These are phyloP conservation scores for Kwoniella mangroviensis DNA, from an alignment of 768 basidiomycete genomes.

Conservation along the genomic window DNA sequence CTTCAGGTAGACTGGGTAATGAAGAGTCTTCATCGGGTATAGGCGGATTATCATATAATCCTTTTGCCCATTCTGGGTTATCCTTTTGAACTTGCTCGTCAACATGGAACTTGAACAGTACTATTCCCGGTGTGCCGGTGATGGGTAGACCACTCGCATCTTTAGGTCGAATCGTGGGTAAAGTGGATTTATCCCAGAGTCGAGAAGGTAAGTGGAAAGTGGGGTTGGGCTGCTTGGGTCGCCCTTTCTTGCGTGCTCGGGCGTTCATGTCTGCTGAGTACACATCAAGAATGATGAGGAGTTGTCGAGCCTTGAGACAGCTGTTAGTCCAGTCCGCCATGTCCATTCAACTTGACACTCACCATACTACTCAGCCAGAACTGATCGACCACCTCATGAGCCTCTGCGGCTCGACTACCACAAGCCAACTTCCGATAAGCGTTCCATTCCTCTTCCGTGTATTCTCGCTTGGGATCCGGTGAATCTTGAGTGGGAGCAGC, in stretches of 20 bases:
- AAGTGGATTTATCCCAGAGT: conserved; percentile 40
- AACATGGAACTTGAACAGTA: conserved; percentile 53
- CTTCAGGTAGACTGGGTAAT: conserved; percentile 30
- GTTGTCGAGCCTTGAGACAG: conserved; percentile 40
- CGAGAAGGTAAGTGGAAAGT: conserved; percentile 45
- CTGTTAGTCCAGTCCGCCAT: no score
- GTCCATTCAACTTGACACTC: no score
- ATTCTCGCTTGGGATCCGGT: conserved; percentile 41
- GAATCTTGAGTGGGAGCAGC: conserved; percentile 43
- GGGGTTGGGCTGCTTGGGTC: conserved; percentile 45
- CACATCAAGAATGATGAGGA: conserved; percentile 44
- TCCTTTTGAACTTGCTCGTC: conserved; percentile 38
- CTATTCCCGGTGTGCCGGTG: conserved; percentile 34
- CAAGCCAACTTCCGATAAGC: conserved; percentile 41
- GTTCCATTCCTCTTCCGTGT: conserved; percentile 50
- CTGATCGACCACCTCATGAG: conserved; percentile 49
- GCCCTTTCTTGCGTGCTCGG: conserved; percentile 38
- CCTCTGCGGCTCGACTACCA: conserved; percentile 26
- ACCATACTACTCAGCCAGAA: conserved; percentile 47
- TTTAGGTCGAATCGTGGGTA: conserved; percentile 44
- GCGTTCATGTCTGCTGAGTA: conserved; percentile 38
- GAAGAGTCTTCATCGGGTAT: conserved; percentile 35
- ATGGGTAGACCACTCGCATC: conserved; percentile 43
- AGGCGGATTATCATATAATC: conserved; percentile 51
- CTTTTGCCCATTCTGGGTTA: conserved; percentile 45